Base-by-base conservation (phyloP, 2,329 filamentous ascomycete genomes). In the Trichoderma polysporum region DNA sequence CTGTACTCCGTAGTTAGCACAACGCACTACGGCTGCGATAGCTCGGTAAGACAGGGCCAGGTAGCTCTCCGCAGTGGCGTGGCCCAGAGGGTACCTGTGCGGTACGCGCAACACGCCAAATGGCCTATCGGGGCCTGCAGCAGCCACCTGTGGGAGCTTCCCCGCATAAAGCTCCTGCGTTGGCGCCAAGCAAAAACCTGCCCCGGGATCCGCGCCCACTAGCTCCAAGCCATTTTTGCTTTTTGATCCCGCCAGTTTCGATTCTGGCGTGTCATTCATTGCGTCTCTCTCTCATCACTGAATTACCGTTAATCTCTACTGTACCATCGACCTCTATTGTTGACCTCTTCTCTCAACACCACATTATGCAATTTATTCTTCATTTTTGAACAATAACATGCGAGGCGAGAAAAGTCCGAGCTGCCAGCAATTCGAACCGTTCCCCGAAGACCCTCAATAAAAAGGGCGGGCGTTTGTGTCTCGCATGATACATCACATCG, bases 141-240 rank as follows among this genome's bases (percentile, higher is more conserved):
- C 17, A 57, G 41, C 54, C 54, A 41, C 53, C 49, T 45, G n/a
- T 52, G 31, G 54, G 39, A 68, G 66, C 66, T 68, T 68, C 66
- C 66, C 66, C 66, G 66, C 66, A 68, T 65, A 50, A 64, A 54
- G 53, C 60, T 64, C 66, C 66, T 64, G 66, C 60, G 60, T 65
- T 64, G 60, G 66, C 60, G 66, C 66, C 66, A 64, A 64, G 61
- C 60, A 58, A 47, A 54, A 35, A 53, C 66, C 22, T 67, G 49
- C 59, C 58, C 66, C 53, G 58, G 66, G 58, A 67, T 67, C 66
- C 58, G 66, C 57, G 33, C 35, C 53, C 49, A 49, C 65, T 67
- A 67, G 65, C 63, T 57, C 53, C 47, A 66, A 58, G 63, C 63
- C 63, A 50, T 52, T 52, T 22, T 9, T 49, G 35, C 53, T 4